Evolutionary conservation across 2,329 filamentous ascomycete genomes (phyloP), one percentile per base, ranked within the genome.

Genomic region (Pestalotiopsis sp.): DNA sequence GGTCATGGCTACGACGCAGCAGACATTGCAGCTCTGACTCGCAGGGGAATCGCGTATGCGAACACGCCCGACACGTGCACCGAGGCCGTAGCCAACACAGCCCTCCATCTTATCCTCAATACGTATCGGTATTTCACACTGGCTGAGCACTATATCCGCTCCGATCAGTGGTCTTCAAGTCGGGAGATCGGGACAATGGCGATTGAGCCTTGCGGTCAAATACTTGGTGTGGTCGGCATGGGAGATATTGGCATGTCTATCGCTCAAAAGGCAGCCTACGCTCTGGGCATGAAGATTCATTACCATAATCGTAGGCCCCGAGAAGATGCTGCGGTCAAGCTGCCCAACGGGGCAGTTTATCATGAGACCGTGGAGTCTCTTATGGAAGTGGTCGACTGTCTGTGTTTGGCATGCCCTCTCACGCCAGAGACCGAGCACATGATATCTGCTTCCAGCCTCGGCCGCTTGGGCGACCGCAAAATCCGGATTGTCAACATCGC

Each of bases 1-100:
- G 88, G 89, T 2, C 88, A 89, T 14, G 88, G 89, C 2, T 91
- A 88, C 76, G 88, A 91, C 76, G 90, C 88, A 87, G 87, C 86
- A 4, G 85, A 91, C 76, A 86, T 87, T 3, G 82, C 75, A 23
- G 61, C 73, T 5, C 68, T 78, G 62, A 74, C 72, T 3, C 70
- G 72, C 27, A 68, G 68, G 61, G 60, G 60, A 4, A 63, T 63
- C 20, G 17, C 38, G 6, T 63, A 63, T 14, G 31, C 31, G 3
- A 63, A 63, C 27, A 45, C 60, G 4, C 31, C 60, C 31, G n/a
- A 38, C 12, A 45, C 60, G 12, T 63, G 60, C 20, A 63, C 60
- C 60, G 60, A 63, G 31, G 31, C 60, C n/a, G 60, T 63, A 17
- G 60, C 60, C 31, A 45, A 63, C 60, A 45, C 60, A 20, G 60